Conservation (phyloP, 345 rosid genomes). For the Citrus trifoliata region DNA sequence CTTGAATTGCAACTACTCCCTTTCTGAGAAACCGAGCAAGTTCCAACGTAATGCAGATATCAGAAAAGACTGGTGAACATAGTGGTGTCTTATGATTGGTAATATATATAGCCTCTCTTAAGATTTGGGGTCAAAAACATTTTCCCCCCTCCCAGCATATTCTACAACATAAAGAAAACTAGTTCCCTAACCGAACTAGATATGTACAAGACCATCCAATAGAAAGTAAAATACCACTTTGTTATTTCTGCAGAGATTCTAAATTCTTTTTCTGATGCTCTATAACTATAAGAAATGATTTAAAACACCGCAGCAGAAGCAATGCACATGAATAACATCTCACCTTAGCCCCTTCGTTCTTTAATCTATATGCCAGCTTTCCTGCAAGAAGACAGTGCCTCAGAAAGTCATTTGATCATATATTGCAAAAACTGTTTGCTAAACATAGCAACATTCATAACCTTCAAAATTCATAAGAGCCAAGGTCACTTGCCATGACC, state of each 20-base stretch:
- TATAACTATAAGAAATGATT: background rate
- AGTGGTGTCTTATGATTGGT: background rate
- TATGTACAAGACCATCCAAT: background rate
- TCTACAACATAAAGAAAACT: background rate
- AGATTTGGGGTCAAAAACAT: background rate
- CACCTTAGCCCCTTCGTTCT: slow-evolving; percentile 87
- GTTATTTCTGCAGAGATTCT: too few species aligned
- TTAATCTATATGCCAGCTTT: slow-evolving; percentile 84
- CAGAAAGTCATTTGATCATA: background rate
- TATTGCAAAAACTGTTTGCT: background rate
- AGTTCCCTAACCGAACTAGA: background rate
- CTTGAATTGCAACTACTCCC: background rate
- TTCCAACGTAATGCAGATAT: background rate
- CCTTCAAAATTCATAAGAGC: background rate
- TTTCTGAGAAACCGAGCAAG: background rate
- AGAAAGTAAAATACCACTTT: background rate
- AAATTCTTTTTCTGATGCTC: background rate
- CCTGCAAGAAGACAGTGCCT: slow-evolving; percentile 44
- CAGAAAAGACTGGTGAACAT: background rate
- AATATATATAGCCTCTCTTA: background rate
- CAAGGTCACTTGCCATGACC: background rate
- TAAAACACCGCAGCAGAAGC: slow-evolving; percentile 8
- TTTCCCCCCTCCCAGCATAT: background rate
- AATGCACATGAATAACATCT: slow-evolving; percentile 14
- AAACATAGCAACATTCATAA: background rate